Conservation (phyloP, 371 early-diverging fungal genomes). For the Haplosporangium sp. region DNA sequence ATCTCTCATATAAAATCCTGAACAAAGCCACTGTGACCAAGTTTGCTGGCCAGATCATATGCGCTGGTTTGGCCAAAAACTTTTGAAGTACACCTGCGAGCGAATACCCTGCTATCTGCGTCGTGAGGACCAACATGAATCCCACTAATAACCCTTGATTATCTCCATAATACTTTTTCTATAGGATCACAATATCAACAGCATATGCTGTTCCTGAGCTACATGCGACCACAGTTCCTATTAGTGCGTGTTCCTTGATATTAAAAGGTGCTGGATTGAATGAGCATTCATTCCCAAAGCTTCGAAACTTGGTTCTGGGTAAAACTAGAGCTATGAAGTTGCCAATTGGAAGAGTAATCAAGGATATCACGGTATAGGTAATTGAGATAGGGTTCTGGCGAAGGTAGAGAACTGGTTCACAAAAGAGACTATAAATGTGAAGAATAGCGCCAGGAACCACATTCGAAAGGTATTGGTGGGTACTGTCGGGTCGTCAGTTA, state of each 20-base stretch:
- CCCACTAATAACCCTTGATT: conserved; percentile 58
- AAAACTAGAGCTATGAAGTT: conserved; percentile 70
- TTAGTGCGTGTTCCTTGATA: conserved; percentile 82
- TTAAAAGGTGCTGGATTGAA: conserved; percentile 71
- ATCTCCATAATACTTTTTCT: conserved; percentile 56
- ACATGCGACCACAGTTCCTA: conserved; percentile 34
- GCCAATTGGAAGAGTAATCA: conserved; percentile 73
- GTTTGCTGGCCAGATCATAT: too few species aligned
- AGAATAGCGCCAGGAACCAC: conserved; percentile 74
- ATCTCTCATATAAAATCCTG: too few species aligned
- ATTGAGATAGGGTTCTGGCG: conserved; percentile 61
- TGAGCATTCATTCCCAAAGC: conserved; percentile 58
- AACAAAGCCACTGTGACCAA: too few species aligned
- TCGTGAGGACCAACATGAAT: conserved; percentile 61
- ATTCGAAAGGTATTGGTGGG: conserved; percentile 71
- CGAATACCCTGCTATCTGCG: conserved; percentile 66
- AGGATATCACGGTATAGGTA: conserved; percentile 66
- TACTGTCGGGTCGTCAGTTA: conserved; percentile 24
- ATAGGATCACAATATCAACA: too few species aligned
- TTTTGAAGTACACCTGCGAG: too few species aligned
- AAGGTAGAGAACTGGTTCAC: conserved; percentile 84
- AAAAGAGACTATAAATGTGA: conserved; percentile 67
- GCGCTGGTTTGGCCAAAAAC: too few species aligned
- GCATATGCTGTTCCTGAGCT: conserved; percentile 32
- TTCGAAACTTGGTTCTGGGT: conserved; percentile 57